phyloP scores from a whole-genome alignment of 2,329 filamentous ascomycete genomes.

The Botrytis elliptica region DNA sequence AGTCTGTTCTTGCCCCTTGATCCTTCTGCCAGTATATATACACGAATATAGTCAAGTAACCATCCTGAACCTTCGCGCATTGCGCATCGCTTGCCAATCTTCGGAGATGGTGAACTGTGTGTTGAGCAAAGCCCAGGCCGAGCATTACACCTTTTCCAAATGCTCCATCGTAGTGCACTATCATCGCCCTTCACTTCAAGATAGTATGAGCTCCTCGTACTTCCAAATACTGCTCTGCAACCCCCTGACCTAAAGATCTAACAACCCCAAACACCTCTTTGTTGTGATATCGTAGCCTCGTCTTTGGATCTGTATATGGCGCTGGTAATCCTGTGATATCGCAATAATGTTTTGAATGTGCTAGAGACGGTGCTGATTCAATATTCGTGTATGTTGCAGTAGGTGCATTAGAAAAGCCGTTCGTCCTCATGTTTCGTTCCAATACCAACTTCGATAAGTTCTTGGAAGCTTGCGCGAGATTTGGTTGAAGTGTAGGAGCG shows the following conservation, averaged over 20 bases:
- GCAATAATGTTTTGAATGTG: conserved; percentile 85
- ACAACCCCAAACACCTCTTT: conserved; percentile 87
- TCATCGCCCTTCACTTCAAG: conserved; percentile 35
- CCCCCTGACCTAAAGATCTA: conserved; percentile 74
- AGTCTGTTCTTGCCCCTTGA: neutral
- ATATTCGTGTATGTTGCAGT: conserved; percentile 93
- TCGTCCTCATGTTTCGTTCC: conserved; percentile 68
- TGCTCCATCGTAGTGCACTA: neutral
- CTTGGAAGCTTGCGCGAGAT: conserved; percentile 85
- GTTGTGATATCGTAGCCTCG: conserved; percentile 86
- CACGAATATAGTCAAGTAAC: neutral
- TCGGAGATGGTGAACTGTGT: neutral
- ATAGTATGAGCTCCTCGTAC: conserved; percentile 90
- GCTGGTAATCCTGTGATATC: conserved; percentile 93
- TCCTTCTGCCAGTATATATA: neutral
- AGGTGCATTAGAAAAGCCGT: conserved; percentile 48
- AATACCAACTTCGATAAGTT: conserved; percentile 84
- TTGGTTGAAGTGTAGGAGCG: conserved; percentile 51
- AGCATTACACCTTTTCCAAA: neutral
- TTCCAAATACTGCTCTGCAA: conserved; percentile 84
- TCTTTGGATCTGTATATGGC: conserved; percentile 93
- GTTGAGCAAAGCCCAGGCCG: neutral
- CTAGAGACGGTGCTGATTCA: conserved; percentile 86
- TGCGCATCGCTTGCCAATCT: neutral
- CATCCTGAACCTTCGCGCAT: neutral